Evolutionary conservation across 2,329 filamentous ascomycete species (phyloP), one percentile per base, ranked within the genome.

Genomic region (Calycina herbarum): DNA sequence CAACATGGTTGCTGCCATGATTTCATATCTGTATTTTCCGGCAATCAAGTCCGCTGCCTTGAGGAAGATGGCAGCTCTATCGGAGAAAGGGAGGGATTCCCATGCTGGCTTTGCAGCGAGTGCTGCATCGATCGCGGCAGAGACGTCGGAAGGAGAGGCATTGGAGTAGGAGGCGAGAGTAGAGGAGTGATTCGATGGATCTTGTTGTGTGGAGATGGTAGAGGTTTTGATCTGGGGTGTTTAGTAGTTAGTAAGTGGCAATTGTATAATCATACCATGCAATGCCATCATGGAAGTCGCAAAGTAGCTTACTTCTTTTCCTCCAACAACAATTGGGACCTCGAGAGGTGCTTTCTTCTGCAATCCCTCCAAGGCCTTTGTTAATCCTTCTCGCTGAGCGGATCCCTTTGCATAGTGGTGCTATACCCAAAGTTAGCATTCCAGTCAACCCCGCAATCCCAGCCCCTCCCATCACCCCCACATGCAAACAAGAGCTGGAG

Each of bases 1-100:
- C 38, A 97, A 83, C 87, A 98, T 97, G 15, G 95, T 97, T 57
- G 93, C 88, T 7, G 95, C 94, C 91, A 98, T 96, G 73, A 99
- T 87, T 64, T 97, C 93, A 80, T 97, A 97, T 76, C 95, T 87
- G 81, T 99, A 98, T 82, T 98, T 98, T 70, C 86, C 91, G 63
- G 91, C 83, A 72, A 99, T 87, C 68, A 99, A 83, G 77, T 98
- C 94, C 40, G 94, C 94, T 2, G 95, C 94, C 84, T 97, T 97
- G 75, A 98, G 86, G 82, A 98, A 98, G 76, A 99, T 85, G 64
- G 94, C 91, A 13, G 94, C 94, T 63, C 94, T 88, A 79, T 98
- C 94, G 59, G 91, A 87, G 76, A 98, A 98, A 15, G 94, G 92
- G 20, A 96, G 83, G 5, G 85, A 83, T 75, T 94, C 93, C 94